Percentiles rank a stretch among this genome's conserved stretches.
Evolutionary conservation across 495 filamentous ascomycete genomes (phyloP).

Genomic region (Aspergillus funiculosus): DNA sequence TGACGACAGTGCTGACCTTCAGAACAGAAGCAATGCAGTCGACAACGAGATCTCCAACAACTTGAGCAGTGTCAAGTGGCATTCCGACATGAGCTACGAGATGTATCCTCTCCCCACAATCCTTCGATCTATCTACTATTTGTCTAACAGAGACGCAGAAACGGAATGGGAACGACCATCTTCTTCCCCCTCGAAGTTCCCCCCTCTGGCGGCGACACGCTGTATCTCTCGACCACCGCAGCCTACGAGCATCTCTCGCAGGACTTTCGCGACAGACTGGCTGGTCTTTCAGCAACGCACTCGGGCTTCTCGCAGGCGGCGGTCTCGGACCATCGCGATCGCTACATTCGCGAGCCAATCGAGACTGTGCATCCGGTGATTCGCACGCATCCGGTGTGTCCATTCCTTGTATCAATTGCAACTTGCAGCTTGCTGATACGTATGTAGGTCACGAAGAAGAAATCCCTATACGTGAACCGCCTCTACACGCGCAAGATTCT

Average conservation of each 20-base stretch:
- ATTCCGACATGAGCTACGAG: slow-evolving; percentile 60
- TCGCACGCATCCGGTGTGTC: slow-evolving; percentile 6
- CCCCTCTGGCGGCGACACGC: slow-evolving; percentile 54
- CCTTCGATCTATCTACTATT: too few species aligned
- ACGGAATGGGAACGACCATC: slow-evolving; percentile 23
- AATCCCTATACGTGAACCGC: neutral
- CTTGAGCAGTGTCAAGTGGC: slow-evolving; percentile 51
- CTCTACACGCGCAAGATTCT: neutral
- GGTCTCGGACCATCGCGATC: slow-evolving; percentile 42
- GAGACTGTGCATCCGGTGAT: slow-evolving; percentile 7
- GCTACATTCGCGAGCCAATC: slow-evolving; percentile 26
- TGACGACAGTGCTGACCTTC: too few species aligned
- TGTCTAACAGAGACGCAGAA: too few species aligned
- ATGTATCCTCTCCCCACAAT: slow-evolving; percentile 59
- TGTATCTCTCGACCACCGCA: slow-evolving; percentile 55
- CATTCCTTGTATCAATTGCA: neutral
- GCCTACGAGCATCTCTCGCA: slow-evolving; percentile 56
- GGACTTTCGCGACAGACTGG: slow-evolving; percentile 55
- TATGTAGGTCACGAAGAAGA: neutral
- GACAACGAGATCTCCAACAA: slow-evolving; percentile 41
- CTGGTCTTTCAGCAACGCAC: slow-evolving; percentile 56
- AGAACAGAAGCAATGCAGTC: slow-evolving; percentile 29
- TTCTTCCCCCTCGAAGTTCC: slow-evolving; percentile 30
- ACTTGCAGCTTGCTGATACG: neutral
- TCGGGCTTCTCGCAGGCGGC: slow-evolving; percentile 57